A percentile compares a stretch with the other conserved stretches of the same genome.
Evolutionary conservation across 441 rosid genomes (phyloP).

Genomic region (California macrophylla): DNA sequence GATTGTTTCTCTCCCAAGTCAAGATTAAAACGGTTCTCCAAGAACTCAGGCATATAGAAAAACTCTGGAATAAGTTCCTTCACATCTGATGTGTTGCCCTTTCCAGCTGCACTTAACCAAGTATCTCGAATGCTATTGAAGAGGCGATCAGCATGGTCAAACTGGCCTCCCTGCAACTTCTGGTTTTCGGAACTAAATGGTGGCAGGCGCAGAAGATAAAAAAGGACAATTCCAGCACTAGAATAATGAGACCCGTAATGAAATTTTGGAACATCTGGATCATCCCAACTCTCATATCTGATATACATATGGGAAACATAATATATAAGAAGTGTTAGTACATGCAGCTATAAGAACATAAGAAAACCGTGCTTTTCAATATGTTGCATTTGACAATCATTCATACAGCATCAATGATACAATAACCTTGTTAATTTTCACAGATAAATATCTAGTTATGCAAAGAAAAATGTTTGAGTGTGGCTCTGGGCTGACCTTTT

Average conservation of each 20-base stretch:
- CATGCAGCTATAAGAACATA: slow-evolving; percentile 1
- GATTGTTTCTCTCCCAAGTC: slow-evolving; percentile 98
- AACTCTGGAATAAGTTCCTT: slow-evolving; percentile 99
- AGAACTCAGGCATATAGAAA: slow-evolving; percentile 96
- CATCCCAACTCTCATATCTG: slow-evolving; percentile 99
- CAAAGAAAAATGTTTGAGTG: background rate
- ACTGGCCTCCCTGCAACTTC: slow-evolving; percentile 99
- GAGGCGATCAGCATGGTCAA: slow-evolving; percentile 99
- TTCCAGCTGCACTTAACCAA: slow-evolving; percentile 99
- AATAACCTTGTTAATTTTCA: background rate
- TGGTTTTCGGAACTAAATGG: slow-evolving; percentile 97
- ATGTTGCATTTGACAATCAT: slow-evolving; percentile 11
- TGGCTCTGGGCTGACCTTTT: slow-evolving; percentile 50
- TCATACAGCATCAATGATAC: background rate
- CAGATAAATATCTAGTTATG: background rate
- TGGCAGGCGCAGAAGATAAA: slow-evolving; percentile 96
- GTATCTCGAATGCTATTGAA: slow-evolving; percentile 89
- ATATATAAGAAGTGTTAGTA: background rate
- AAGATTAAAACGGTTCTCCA: slow-evolving; percentile 77
- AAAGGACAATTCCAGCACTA: slow-evolving; percentile 98
- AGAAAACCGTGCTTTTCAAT: background rate
- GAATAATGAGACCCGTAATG: slow-evolving; percentile 99
- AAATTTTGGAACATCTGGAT: slow-evolving; percentile 98
- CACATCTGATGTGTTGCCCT: slow-evolving; percentile 96
- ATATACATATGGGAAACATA: slow-evolving; percentile 20